These are phyloP conservation scores for Elsinoe perseae DNA, from an alignment of 2,329 filamentous ascomycete genomes.

Conservation along the genomic window DNA sequence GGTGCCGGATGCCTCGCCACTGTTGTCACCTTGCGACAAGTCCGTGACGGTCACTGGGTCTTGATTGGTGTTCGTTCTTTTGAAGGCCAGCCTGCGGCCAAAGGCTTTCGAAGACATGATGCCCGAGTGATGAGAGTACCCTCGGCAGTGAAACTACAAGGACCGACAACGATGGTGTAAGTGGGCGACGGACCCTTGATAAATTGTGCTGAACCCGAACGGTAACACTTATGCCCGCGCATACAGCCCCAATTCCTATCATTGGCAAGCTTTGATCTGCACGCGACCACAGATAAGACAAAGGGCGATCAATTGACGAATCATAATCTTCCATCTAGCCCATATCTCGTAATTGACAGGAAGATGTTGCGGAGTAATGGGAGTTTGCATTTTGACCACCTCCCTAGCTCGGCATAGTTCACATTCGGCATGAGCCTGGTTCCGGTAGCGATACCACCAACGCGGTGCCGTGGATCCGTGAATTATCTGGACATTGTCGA, in stretches of 20 bases:
- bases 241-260: neutral
- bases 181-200: neutral
- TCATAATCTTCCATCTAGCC: neutral
- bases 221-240: neutral
- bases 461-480: neutral
- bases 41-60: slow-evolving; percentile 15
- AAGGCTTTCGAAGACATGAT: slow-evolving; percentile 17
- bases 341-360: neutral
- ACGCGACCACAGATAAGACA: neutral
- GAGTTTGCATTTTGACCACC: neutral
- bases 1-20: slow-evolving; percentile 14
- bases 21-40: slow-evolving; percentile 15
- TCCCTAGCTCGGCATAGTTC: neutral
- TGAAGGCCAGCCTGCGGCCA: slow-evolving; percentile 23
- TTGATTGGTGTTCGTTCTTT: slow-evolving; percentile 22
- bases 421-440: neutral
- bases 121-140: neutral
- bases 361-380: neutral
- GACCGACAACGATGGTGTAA: neutral
- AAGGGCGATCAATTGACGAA: neutral
- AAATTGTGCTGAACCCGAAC: neutral
- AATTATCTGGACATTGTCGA: too few species aligned
- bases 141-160: neutral
- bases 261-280: neutral
- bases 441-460: neutral